A percentile compares a stretch with the other conserved stretches of the same genome.
phyloP scores from a whole-genome alignment of 768 basidiomycete species.

The Chalciporus pseudorubinellus region DNA sequence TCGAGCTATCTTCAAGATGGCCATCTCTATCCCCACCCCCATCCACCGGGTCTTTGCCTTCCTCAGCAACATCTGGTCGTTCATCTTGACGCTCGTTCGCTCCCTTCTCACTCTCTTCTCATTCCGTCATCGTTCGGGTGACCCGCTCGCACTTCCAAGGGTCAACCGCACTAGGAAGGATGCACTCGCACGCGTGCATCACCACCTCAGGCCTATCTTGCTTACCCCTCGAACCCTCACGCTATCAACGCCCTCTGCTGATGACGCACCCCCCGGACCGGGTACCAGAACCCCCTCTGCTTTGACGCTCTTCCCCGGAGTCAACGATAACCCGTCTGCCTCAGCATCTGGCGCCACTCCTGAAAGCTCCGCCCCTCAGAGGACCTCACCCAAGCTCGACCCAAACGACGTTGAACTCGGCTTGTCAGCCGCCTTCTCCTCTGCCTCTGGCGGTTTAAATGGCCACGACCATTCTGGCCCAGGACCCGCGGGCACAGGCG shows the following conservation, averaged over 20 bases:
- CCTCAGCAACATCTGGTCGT: constrained; percentile 21
- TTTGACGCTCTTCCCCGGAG: constrained; percentile 10
- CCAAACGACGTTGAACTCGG: constrained; percentile 17
- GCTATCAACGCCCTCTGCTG: background rate
- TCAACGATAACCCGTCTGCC: background rate
- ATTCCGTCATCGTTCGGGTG: constrained; percentile 7
- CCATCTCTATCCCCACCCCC: background rate
- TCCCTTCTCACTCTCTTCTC: constrained; percentile 25
- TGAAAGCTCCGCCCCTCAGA: constrained; percentile 2
- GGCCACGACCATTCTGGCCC: background rate
- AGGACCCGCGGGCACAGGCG: background rate
- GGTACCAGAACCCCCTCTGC: constrained; percentile 10
- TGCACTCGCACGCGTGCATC: constrained; percentile 12
- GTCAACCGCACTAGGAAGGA: constrained; percentile 2
- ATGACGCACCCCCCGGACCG: background rate
- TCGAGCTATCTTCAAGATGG: constrained; percentile 8
- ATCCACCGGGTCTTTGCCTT: constrained; percentile 13
- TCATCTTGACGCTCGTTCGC: constrained; percentile 27
- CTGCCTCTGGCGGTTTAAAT: background rate
- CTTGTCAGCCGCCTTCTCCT: constrained; percentile 1
- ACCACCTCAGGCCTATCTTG: constrained; percentile 19
- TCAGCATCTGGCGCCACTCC: background rate
- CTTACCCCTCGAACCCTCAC: constrained; percentile 16
- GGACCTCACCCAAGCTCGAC: constrained; percentile 21
- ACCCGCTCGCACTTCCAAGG: constrained; percentile 11